phyloP scores from a whole-genome alignment of 208 protist genomes.

The Wallacemonas rigidus region DNA sequence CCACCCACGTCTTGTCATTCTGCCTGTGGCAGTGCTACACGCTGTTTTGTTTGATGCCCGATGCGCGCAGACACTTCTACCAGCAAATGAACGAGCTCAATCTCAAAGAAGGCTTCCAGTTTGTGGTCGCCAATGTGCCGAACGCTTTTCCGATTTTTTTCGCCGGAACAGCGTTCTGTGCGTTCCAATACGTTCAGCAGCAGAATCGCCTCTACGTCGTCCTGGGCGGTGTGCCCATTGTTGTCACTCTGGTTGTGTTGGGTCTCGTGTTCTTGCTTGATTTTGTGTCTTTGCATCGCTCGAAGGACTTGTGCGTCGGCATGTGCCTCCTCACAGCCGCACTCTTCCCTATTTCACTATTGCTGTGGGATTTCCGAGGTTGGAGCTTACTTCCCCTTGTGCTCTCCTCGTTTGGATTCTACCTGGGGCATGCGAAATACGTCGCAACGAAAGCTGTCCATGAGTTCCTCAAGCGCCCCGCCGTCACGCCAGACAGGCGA shows the following conservation, averaged over 20 bases:
- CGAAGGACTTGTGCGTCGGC: conserved; percentile 60
- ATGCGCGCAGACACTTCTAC: conserved; percentile 45
- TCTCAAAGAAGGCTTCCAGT: conserved; percentile 48
- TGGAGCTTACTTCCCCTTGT: conserved; percentile 60
- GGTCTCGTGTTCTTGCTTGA: conserved; percentile 68
- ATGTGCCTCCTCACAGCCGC: conserved; percentile 51
- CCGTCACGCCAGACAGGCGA: conserved; percentile 12
- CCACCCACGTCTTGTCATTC: conserved; percentile 64
- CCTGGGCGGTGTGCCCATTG: conserved; percentile 56
- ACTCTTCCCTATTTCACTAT: conserved; percentile 66
- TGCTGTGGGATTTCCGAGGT: conserved; percentile 64
- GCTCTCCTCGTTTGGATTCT: conserved; percentile 56
- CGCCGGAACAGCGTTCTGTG: conserved; percentile 60
- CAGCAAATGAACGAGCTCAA: conserved; percentile 51
- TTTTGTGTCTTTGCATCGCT: conserved; percentile 46
- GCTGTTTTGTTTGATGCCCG: conserved; percentile 58
- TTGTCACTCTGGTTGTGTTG: conserved; percentile 57
- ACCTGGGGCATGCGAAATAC: conserved; percentile 49
- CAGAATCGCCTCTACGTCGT: conserved; percentile 63
- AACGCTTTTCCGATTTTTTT: conserved; percentile 72
- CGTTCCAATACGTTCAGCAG: conserved; percentile 69
- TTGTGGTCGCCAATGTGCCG: conserved; percentile 66
- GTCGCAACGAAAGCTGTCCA: conserved; percentile 41
- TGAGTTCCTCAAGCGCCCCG: conserved; percentile 40
- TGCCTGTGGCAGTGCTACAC: conserved; percentile 76